Conservation (phyloP, 2,329 filamentous ascomycete species). For the Hirsutella minnesotensis region DNA sequence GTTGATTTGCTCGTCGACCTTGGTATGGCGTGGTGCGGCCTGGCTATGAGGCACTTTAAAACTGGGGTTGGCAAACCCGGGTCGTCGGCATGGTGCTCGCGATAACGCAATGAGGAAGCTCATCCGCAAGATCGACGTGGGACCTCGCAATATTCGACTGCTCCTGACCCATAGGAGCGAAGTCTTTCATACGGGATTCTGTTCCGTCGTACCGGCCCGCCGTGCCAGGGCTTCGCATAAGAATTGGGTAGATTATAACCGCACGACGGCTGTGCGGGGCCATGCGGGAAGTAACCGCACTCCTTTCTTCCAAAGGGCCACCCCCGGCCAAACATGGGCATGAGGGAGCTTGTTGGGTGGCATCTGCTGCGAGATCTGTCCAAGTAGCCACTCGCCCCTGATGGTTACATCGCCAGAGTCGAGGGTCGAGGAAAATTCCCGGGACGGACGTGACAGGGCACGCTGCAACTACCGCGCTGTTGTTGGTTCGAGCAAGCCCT, state of each 20-base stretch:
- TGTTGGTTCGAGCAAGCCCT: slow-evolving; percentile 1
- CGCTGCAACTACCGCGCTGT: slow-evolving; percentile 2
- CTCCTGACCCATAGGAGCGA: not conserved
- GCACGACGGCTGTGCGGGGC: slow-evolving; percentile 4
- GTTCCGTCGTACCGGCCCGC: slow-evolving; percentile 3
- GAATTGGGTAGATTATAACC: slow-evolving; percentile 4
- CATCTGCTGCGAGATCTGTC: slow-evolving; percentile 9
- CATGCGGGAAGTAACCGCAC: slow-evolving; percentile 11
- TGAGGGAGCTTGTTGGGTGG: slow-evolving; percentile 2
- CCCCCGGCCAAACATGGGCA: not conserved
- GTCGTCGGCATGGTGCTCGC: not conserved
- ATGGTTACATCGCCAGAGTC: slow-evolving; percentile 14
- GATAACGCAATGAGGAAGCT: slow-evolving; percentile 3
- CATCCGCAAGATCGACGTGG: not conserved
- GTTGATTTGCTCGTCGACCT: not conserved
- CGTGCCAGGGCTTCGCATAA: slow-evolving; percentile 1
- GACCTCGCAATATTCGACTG: not conserved
- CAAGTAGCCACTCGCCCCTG: slow-evolving; percentile 8
- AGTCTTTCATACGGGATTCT: slow-evolving; percentile 1
- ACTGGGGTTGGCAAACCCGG: not conserved
- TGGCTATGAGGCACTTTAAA: not conserved
- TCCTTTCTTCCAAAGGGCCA: slow-evolving; percentile 3
- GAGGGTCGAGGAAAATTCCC: slow-evolving; percentile 5
- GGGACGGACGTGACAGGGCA: slow-evolving; percentile 9
- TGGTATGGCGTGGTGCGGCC: slow-evolving; percentile 1